A percentile compares a stretch with the other conserved stretches of the same genome.
phyloP scores from a whole-genome alignment of 345 rosid species.

The Murraya paniculata region DNA sequence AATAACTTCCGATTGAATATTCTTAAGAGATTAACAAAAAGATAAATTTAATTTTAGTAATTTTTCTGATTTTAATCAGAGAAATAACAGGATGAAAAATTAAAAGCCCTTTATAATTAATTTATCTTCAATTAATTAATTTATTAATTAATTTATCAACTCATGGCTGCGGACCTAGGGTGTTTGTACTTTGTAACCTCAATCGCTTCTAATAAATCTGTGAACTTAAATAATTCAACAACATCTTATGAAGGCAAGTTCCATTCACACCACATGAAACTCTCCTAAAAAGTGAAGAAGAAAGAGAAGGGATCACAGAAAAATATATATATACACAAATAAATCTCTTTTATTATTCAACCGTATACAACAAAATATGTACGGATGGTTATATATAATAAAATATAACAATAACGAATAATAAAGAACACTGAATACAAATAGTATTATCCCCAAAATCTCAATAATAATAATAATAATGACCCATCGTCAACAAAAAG shows the following conservation, averaged over 20 bases:
- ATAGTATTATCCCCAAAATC: not conserved
- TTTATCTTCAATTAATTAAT: not conserved
- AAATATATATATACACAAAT: not conserved
- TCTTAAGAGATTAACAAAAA: too few relatives aligned
- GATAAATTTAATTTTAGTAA: too few relatives aligned
- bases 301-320: not conserved
- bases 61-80: too few relatives aligned
- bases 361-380: not conserved
- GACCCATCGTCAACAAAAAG: not conserved
- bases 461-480: not conserved
- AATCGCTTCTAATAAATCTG: not conserved
- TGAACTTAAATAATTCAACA: too few relatives aligned
- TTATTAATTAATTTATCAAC: not conserved
- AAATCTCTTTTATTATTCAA: conserved; percentile 15
- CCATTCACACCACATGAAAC: not conserved
- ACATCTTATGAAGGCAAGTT: too few relatives aligned
- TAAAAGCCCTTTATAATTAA: not conserved
- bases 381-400: not conserved
- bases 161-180: not conserved
- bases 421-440: not conserved
- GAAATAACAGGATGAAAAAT: too few relatives aligned
- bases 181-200: not conserved
- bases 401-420: not conserved
- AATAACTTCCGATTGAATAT: too few relatives aligned
- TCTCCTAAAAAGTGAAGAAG: not conserved